phyloP scores from a whole-genome alignment of 495 filamentous ascomycete genomes.

The Daldinia loculata region DNA sequence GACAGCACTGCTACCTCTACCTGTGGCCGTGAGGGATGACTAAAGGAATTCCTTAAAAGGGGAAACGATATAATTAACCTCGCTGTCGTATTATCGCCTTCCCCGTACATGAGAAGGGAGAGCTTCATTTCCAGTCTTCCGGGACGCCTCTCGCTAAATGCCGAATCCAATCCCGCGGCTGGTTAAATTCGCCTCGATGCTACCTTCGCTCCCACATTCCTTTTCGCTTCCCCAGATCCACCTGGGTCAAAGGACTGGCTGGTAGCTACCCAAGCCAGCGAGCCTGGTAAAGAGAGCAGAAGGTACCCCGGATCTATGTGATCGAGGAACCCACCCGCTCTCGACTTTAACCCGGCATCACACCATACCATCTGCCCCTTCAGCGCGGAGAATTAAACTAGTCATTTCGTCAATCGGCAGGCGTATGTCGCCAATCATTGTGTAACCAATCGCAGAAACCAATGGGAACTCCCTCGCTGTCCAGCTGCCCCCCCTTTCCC shows the following conservation, averaged over 20 bases:
- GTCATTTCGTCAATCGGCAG: slow-evolving; percentile 44
- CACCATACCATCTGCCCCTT: slow-evolving; percentile 6
- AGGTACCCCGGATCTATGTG: slow-evolving; percentile 27
- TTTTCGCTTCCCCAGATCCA: slow-evolving; percentile 35
- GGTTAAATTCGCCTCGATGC: slow-evolving; percentile 32
- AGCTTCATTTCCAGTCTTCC: slow-evolving; percentile 5
- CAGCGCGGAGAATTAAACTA: slow-evolving; percentile 29
- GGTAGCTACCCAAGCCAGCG: background rate
- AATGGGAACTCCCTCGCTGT: background rate
- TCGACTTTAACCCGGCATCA: slow-evolving; percentile 10
- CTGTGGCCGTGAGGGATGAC: background rate
- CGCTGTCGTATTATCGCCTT: no score
- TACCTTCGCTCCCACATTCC: slow-evolving; percentile 27
- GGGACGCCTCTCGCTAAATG: slow-evolving; percentile 21
- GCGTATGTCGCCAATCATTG: slow-evolving; percentile 42
- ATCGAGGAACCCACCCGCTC: background rate
- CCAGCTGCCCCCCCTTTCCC: slow-evolving; percentile 24
- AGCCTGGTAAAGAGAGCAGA: slow-evolving; percentile 3
- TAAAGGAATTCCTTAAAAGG: background rate
- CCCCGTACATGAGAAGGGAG: background rate
- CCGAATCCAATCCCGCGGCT: slow-evolving; percentile 15
- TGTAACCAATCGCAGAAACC: slow-evolving; percentile 25
- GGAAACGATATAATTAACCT: background rate
- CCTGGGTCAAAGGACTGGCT: slow-evolving; percentile 29
- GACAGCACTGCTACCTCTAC: background rate